phyloP scores from a whole-genome alignment of 2,329 filamentous ascomycete genomes.

The Colletotrichum cuscutae region DNA sequence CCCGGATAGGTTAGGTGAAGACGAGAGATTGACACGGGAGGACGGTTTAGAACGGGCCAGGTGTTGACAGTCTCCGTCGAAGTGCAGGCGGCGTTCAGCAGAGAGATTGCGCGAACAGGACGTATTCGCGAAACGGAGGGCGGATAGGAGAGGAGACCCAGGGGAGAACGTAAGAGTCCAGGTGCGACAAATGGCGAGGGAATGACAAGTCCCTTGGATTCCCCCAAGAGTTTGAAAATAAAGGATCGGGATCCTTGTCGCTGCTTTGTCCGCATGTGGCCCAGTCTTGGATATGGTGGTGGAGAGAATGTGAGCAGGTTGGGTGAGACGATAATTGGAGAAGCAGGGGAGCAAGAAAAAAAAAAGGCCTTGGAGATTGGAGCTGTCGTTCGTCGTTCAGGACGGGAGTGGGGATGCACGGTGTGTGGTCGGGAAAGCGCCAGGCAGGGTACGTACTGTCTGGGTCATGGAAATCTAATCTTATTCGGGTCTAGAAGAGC shows the following conservation, averaged over 20 bases:
- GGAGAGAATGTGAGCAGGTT: slow-evolving; percentile 28
- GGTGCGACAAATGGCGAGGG: background rate
- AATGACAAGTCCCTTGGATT: background rate
- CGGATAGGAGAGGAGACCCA: background rate
- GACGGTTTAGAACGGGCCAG: background rate
- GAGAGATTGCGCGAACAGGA: slow-evolving; percentile 18
- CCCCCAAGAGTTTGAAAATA: slow-evolving; percentile 16
- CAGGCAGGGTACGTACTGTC: background rate
- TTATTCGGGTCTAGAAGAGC: background rate
- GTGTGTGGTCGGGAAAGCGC: background rate
- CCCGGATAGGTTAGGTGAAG: slow-evolving; percentile 4
- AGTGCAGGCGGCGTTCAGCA: slow-evolving; percentile 7
- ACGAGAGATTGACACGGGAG: background rate
- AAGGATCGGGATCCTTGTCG: slow-evolving; percentile 34
- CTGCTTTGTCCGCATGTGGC: slow-evolving; percentile 21
- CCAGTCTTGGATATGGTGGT: slow-evolving; percentile 37
- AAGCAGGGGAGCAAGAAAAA: background rate
- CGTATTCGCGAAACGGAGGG: background rate
- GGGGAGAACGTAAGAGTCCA: background rate
- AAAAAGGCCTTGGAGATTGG: background rate
- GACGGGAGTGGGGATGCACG: background rate
- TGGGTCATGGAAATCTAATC: background rate
- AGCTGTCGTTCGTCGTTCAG: slow-evolving; percentile 13
- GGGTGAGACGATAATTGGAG: background rate
- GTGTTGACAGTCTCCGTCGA: slow-evolving; percentile 9